phyloP scores from a whole-genome alignment of 2,329 filamentous ascomycete genomes.

The Arthroderma sp. region DNA sequence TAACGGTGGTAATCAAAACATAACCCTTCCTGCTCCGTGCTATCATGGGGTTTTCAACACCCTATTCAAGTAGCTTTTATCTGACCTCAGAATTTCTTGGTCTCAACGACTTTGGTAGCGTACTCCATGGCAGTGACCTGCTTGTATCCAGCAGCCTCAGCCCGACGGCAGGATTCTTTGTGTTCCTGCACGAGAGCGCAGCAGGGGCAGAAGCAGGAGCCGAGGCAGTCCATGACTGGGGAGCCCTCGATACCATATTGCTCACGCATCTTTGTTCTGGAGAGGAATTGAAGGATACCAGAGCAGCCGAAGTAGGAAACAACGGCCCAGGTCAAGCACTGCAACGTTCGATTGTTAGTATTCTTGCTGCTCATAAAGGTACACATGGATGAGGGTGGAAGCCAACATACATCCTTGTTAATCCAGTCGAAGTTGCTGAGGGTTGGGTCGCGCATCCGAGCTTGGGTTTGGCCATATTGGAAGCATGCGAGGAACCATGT shows the following conservation, averaged over 20 bases:
- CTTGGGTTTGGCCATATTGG: constrained; percentile 20
- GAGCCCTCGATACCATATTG: constrained; percentile 41
- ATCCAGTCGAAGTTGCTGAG: constrained; percentile 16
- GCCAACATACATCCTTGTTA: constrained; percentile 18
- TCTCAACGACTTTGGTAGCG: too few relatives aligned
- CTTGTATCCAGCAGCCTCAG: constrained; percentile 15
- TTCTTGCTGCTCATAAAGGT: too few relatives aligned
- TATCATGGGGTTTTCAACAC: neutral
- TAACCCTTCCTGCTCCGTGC: neutral
- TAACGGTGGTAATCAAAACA: neutral
- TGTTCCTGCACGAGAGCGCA: constrained; percentile 47
- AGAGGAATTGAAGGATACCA: constrained; percentile 37
- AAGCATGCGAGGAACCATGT: constrained; percentile 12
- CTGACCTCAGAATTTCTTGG: too few relatives aligned
- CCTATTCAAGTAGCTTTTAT: neutral
- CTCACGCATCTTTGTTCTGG: constrained; percentile 42
- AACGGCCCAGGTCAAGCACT: constrained; percentile 25
- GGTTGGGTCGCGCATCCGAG: constrained; percentile 19
- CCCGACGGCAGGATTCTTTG: constrained; percentile 33
- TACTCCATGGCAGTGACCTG: neutral
- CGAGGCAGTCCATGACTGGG: constrained; percentile 37
- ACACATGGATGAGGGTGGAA: neutral
- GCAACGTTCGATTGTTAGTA: neutral
- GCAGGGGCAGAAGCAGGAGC: constrained; percentile 43
- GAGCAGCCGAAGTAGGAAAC: constrained; percentile 19